A percentile compares a stretch with the other conserved stretches of the same genome.
These are phyloP conservation scores for Sisymbrium altissimum DNA, from an alignment of 345 rosid genomes.

Conservation along the genomic window DNA sequence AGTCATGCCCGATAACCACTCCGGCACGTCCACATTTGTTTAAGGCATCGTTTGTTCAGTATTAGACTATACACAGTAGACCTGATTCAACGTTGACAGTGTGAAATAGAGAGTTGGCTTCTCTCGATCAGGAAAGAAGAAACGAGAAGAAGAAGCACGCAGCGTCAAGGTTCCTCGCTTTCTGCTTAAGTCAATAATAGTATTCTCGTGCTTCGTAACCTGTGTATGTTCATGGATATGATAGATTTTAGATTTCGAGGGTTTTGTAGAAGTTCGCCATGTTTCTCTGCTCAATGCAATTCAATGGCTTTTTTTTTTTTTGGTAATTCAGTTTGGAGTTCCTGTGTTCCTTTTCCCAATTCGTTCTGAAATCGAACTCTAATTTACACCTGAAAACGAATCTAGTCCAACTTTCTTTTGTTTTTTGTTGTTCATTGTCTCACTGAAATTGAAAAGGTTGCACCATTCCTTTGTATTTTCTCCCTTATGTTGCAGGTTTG, in stretches of 20 bases:
- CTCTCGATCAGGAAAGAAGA: background rate
- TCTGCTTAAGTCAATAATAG: background rate
- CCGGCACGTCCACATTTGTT: slow-evolving; percentile 34
- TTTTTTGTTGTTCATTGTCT: background rate
- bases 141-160: background rate
- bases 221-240: background rate
- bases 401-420: background rate
- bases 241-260: background rate
- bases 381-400: background rate
- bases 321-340: background rate
- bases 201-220: background rate
- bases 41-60: too few relatives aligned
- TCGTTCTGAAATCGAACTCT: background rate
- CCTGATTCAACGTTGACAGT: background rate
- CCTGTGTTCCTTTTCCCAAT: background rate
- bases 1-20: slow-evolving; percentile 85
- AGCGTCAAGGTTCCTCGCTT: background rate
- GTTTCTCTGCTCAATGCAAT: background rate
- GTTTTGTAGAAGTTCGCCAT: background rate
- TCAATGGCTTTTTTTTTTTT: background rate
- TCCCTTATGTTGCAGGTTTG: background rate
- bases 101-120: background rate
- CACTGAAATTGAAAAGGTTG: background rate
- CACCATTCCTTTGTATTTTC: background rate
- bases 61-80: too few relatives aligned